Percentiles rank a stretch among this genome's conserved stretches.
phyloP scores from a whole-genome alignment of 306 rosid genomes.

The Argentina anserina region DNA sequence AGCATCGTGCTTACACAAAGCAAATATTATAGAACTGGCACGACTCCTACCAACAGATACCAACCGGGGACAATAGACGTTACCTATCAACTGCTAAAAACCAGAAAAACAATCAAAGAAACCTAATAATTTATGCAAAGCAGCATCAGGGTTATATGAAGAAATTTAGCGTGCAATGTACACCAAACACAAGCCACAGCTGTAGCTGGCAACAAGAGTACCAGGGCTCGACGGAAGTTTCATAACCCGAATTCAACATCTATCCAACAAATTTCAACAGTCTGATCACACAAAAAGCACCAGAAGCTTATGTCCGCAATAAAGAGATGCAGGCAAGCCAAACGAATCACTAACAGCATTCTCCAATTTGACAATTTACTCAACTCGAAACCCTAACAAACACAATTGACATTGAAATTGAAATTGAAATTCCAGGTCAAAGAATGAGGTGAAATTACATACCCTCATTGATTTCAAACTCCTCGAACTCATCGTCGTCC shows the following conservation, averaged over 20 bases:
- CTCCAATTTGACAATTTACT: not conserved
- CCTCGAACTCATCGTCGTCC: conserved; percentile 79
- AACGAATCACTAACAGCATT: not conserved
- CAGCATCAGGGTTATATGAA: not conserved
- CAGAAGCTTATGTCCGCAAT: not conserved
- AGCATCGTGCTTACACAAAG: not conserved
- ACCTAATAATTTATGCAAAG: not conserved
- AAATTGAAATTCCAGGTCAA: not conserved
- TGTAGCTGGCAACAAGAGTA: not conserved
- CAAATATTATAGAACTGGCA: not conserved
- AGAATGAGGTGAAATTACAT: not conserved
- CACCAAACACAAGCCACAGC: not conserved
- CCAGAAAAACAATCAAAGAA: not conserved
- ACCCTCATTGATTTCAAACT: conserved; percentile 72
- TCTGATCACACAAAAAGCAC: not conserved
- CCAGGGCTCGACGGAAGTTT: not conserved
- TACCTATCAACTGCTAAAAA: not conserved
- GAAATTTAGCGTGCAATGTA: not conserved
- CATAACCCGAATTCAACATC: not conserved
- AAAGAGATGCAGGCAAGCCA: conserved; percentile 1
- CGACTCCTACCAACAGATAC: not conserved
- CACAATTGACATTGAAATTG: not conserved
- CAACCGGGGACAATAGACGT: not conserved
- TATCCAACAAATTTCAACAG: not conserved
- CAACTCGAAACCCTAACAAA: not conserved